Evolutionary conservation across 2,329 filamentous ascomycete species (phyloP).

Genomic region (Alternaria gaisen): DNA sequence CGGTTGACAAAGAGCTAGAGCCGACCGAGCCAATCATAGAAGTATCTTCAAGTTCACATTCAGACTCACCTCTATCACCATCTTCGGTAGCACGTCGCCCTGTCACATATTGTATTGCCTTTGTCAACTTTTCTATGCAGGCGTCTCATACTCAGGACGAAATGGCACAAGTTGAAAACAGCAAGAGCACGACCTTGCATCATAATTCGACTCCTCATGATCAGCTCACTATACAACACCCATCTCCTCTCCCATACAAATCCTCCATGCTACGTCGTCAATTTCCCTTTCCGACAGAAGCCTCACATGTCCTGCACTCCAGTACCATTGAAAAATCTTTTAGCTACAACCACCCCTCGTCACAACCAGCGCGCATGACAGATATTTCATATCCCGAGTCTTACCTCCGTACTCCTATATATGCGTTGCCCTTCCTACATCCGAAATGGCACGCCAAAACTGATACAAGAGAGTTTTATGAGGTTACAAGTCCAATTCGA

Average conservation of each 20-base stretch:
- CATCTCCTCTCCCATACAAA: background rate
- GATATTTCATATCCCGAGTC: conserved; percentile 22
- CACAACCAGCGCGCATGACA: background rate
- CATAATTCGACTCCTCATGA: too few relatives aligned
- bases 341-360: background rate
- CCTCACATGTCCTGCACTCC: background rate
- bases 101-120: background rate
- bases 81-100: background rate
- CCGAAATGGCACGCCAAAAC: conserved; percentile 24
- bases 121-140: background rate
- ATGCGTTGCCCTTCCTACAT: conserved; percentile 19
- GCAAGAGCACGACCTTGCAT: too few relatives aligned
- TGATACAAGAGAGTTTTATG: conserved; percentile 12
- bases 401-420: conserved; percentile 21
- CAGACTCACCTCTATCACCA: background rate
- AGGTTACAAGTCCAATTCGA: conserved; percentile 18
- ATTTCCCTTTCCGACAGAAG: background rate
- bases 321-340: background rate
- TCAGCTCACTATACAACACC: background rate
- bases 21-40: background rate
- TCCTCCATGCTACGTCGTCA: background rate
- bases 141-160: background rate
- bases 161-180: background rate
- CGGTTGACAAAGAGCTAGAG: conserved; percentile 21
- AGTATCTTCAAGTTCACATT: background rate